A percentile compares a stretch with the other conserved stretches of the same genome.
phyloP scores from a whole-genome alignment of 2,329 filamentous ascomycete species.

The Colletotrichum tamarilloi region DNA sequence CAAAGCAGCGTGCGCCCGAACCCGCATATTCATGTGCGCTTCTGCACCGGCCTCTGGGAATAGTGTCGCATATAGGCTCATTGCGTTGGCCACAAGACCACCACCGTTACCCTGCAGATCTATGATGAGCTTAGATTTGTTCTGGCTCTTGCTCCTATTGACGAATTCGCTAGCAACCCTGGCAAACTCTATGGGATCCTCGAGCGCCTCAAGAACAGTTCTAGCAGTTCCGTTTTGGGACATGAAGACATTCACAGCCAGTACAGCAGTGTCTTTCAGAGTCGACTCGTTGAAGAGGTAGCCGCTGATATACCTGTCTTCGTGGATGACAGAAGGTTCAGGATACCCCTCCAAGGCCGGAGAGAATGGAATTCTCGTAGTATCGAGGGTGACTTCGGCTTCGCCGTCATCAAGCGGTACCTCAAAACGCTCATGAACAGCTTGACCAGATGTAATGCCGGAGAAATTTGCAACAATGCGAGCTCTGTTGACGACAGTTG shows the following conservation, averaged over 20 bases:
- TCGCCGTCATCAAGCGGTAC: not conserved
- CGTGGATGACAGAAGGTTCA: constrained; percentile 21
- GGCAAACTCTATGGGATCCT: constrained; percentile 13
- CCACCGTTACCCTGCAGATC: constrained; percentile 72
- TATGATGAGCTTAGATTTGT: constrained; percentile 70
- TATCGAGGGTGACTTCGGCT: not conserved
- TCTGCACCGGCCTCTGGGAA: constrained; percentile 18
- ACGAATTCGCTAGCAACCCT: constrained; percentile 51
- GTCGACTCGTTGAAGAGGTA: constrained; percentile 13
- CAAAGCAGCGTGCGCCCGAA: constrained; percentile 25
- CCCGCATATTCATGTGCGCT: constrained; percentile 28
- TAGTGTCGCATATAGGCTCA: constrained; percentile 23
- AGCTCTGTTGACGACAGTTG: constrained; percentile 25
- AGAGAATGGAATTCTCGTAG: not conserved
- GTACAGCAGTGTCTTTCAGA: constrained; percentile 25
- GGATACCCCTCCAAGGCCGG: constrained; percentile 25
- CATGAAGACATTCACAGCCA: constrained; percentile 28
- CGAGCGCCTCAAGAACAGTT: not conserved
- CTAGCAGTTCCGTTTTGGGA: not conserved
- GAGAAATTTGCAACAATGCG: constrained; percentile 22
- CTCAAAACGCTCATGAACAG: constrained; percentile 33
- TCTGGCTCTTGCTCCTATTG: constrained; percentile 52
- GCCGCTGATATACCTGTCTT: constrained; percentile 27
- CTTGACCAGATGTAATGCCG: constrained; percentile 20
- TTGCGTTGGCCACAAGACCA: constrained; percentile 49